Base-by-base conservation (phyloP, 2,329 filamentous ascomycete genomes). In the Beauveria scarabaeidicola region DNA sequence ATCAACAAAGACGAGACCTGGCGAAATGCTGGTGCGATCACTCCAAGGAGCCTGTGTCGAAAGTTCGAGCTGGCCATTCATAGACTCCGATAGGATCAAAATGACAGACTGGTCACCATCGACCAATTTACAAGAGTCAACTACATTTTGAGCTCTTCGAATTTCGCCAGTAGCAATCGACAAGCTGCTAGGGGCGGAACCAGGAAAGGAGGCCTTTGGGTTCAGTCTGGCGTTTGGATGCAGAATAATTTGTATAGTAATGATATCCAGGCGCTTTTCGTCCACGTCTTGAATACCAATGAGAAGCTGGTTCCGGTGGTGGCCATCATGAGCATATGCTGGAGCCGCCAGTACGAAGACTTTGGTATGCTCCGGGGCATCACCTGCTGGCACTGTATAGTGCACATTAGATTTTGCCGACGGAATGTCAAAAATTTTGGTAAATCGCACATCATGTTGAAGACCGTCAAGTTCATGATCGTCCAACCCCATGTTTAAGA, bases 11-110 rank as follows among this genome's bases (percentile, higher is more conserved):
- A 91, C 74, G 29, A 78, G 65, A 2, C 88, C 86, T 2, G 91
- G 72, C 0, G 80, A 75, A n/a, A 91, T 74, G 47, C 84, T 84
- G n/a, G 85, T 83, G 13, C 88, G 77, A 56, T 81, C 81, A 60
- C 86, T 86, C 89, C 89, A 92, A 0, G 88, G 88, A 6, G 87
- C 87, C 70, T 91, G 88, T 10, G 90, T 75, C 64, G 86, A 89
- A 17, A 93, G 72, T 66, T 88, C 84, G 51, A 83, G 81, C 32
- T 81, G 79, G 1, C 87, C 86, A 63, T 84, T 77, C 54, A 80
- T 79, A 25, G 84, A 82, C 65, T 87, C 82, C 3, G 85, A 88
- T 15, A 93, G 74, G 27, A 89, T 84, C 3, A 91, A 74, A 55
- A 92, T 87, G 63, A 86, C 84, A 36, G 86, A 84, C 58, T 88